These are phyloP conservation scores for Hagleromyces aurorensis DNA, from an alignment of 805 yeast genomes.

Conservation along the genomic window DNA sequence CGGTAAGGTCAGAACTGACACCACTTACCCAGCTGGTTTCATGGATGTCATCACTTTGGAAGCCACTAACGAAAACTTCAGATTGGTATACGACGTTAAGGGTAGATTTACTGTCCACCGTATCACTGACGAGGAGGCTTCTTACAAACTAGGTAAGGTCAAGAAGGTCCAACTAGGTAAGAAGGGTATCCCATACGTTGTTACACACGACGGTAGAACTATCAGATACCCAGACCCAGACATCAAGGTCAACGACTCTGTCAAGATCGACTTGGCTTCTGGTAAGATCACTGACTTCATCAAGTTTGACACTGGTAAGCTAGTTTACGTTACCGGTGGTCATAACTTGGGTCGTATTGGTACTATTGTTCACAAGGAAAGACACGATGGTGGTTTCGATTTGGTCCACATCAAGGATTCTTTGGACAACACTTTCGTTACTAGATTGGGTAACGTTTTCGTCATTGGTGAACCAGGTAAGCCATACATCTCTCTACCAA, in stretches of 20 bases:
- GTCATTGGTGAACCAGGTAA: slow-evolving; percentile 93
- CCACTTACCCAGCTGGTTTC: slow-evolving; percentile 99
- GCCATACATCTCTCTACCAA: slow-evolving; percentile 92
- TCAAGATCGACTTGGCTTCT: slow-evolving; percentile 90
- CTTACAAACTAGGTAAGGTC: slow-evolving; percentile 97
- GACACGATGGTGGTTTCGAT: slow-evolving; percentile 98
- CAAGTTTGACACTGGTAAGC: slow-evolving; percentile 87
- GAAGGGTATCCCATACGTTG: slow-evolving; percentile 97
- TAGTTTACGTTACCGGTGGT: slow-evolving; percentile 94
- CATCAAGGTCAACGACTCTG: slow-evolving; percentile 95
- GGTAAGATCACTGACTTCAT: slow-evolving; percentile 89
- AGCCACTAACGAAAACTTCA: slow-evolving; percentile 98
- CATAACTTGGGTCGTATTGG: slow-evolving; percentile 98
- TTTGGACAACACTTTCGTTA: slow-evolving; percentile 89
- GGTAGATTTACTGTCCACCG: slow-evolving; percentile 99
- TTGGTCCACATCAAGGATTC: slow-evolving; percentile 94
- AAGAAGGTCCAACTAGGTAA: slow-evolving; percentile 98
- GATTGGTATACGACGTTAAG: slow-evolving; percentile 96
- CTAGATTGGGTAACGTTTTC: slow-evolving; percentile 90
- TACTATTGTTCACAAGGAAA: slow-evolving; percentile 91
- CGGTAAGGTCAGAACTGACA: slow-evolving; percentile 98
- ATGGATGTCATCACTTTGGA: slow-evolving; percentile 97
- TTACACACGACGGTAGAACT: slow-evolving; percentile 99
- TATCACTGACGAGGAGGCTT: slow-evolving; percentile 97
- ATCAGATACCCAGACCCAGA: slow-evolving; percentile 98